Evolutionary conservation across 306 rosid species (phyloP).

Genomic region (Abrus precatorius): DNA sequence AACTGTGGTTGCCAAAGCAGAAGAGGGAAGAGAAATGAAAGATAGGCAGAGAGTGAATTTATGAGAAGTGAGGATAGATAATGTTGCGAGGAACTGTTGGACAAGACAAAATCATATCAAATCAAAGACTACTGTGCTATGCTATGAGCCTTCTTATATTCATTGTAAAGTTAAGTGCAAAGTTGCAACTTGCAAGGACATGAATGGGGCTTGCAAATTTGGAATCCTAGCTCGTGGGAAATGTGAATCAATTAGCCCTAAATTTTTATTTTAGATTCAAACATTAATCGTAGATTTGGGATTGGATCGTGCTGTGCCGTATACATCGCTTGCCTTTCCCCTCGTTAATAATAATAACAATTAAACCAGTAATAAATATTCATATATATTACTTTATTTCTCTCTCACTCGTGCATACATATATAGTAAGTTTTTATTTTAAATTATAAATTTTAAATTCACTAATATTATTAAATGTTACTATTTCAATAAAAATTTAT

Average conservation of each 20-base stretch:
- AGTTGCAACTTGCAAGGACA: conserved; percentile 10
- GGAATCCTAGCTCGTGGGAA: conserved; percentile 7
- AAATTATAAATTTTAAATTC: too few relatives aligned
- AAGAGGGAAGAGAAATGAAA: neutral
- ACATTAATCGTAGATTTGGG: neutral
- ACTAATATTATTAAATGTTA: too few relatives aligned
- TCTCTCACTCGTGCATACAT: too few relatives aligned
- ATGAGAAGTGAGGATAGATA: neutral
- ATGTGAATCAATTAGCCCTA: neutral
- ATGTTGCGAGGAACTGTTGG: neutral
- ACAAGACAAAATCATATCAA: neutral
- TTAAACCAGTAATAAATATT: too few relatives aligned
- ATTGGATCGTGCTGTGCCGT: neutral
- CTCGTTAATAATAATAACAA: too few relatives aligned
- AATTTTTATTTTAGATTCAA: neutral
- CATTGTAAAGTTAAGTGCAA: too few relatives aligned
- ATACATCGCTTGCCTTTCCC: neutral
- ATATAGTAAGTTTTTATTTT: too few relatives aligned
- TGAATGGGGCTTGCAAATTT: neutral
- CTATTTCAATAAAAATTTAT: too few relatives aligned
- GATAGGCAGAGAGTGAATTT: neutral
- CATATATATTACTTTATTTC: too few relatives aligned
- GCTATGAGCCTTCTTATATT: too few relatives aligned
- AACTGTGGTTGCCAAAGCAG: neutral
- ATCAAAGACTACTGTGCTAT: too few relatives aligned